These are phyloP conservation scores for Drosera capensis DNA, from an alignment of 148 eudicot genomes.

Conservation along the genomic window DNA sequence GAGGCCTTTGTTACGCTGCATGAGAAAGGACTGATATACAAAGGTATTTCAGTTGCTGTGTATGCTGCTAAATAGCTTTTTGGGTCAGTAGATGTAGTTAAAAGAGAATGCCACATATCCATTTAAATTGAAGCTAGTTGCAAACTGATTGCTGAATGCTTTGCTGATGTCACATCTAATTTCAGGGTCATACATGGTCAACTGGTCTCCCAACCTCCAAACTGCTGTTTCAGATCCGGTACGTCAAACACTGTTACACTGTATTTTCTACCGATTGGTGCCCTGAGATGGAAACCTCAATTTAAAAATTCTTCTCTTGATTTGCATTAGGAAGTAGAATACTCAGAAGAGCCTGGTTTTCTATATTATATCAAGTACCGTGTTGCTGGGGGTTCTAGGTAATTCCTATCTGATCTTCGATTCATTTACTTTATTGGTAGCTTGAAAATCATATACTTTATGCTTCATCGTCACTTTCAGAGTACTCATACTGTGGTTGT, in stretches of 20 bases:
- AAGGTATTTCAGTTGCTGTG: constrained; percentile 35
- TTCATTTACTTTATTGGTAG: background rate
- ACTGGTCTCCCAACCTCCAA: constrained; percentile 95
- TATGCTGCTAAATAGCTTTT: background rate
- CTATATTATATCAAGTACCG: constrained; percentile 88
- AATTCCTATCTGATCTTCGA: constrained; percentile 5
- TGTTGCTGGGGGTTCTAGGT: constrained; percentile 97
- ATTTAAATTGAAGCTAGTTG: too few relatives aligned
- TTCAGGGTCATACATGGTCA: constrained; percentile 98
- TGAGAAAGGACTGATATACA: constrained; percentile 94
- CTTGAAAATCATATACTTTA: too few relatives aligned
- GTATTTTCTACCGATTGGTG: background rate
- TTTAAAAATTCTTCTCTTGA: constrained; percentile 3
- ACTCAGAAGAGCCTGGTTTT: constrained; percentile 92
- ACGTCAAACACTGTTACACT: too few relatives aligned
- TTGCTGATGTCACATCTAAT: too few relatives aligned
- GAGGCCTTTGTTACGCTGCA: constrained; percentile 96
- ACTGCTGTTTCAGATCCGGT: constrained; percentile 99
- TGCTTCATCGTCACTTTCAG: too few relatives aligned
- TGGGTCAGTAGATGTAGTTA: background rate
- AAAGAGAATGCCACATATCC: too few relatives aligned
- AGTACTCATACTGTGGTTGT: too few relatives aligned
- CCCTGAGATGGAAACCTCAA: background rate
- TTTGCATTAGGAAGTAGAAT: constrained; percentile 85
- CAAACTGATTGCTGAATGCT: too few relatives aligned